phyloP scores from a whole-genome alignment of 306 rosid species.

The Vicia sativa region DNA sequence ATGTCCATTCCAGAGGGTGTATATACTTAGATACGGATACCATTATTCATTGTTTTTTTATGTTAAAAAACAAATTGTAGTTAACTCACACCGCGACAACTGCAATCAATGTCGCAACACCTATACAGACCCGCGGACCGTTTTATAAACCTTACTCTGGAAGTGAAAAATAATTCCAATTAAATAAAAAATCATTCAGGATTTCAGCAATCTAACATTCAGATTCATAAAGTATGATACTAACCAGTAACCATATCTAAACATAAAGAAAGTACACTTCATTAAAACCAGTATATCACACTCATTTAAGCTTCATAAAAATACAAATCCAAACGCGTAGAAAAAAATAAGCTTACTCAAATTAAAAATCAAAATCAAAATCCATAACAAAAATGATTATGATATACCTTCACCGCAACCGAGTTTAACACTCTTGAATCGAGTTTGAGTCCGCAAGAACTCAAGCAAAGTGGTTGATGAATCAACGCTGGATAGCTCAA shows the following conservation, averaged over 20 bases:
- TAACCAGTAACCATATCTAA: slow-evolving; percentile 18
- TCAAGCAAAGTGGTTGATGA: slow-evolving; percentile 81
- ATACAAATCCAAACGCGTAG: not conserved
- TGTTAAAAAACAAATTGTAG: no score
- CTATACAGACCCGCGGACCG: no score
- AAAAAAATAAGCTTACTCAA: not conserved
- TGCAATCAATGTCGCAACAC: no score
- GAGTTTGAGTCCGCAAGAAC: slow-evolving; percentile 73
- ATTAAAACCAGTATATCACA: not conserved
- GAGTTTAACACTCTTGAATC: slow-evolving; percentile 84
- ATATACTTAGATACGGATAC: no score
- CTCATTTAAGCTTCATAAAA: not conserved
- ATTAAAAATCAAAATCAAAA: not conserved
- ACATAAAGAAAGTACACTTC: not conserved
- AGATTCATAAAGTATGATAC: not conserved
- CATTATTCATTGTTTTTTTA: no score
- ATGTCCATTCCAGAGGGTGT: no score
- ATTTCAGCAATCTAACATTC: slow-evolving; percentile 25
- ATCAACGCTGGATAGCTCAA: slow-evolving; percentile 55
- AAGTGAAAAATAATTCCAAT: slow-evolving; percentile 23
- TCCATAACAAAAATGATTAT: not conserved
- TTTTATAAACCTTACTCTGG: not conserved
- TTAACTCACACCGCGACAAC: no score
- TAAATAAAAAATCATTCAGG: slow-evolving; percentile 1
- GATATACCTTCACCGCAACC: slow-evolving; percentile 86